phyloP scores from a whole-genome alignment of 2,329 filamentous ascomycete species.

The Trichoderma endophyticum region DNA sequence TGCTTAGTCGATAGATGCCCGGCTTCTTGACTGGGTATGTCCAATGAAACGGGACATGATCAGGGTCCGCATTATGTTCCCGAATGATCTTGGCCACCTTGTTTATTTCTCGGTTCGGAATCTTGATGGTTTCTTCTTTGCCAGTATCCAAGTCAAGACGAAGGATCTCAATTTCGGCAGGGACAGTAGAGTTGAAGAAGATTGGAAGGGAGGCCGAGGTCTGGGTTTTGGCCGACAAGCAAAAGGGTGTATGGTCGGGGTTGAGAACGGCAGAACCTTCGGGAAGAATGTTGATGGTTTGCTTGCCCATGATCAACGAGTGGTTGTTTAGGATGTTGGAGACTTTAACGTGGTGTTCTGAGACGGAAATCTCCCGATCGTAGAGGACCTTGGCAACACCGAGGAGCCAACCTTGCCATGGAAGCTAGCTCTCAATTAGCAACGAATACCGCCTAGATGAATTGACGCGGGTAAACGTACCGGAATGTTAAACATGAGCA shows the following conservation, averaged over 20 bases:
- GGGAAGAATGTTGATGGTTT: constrained; percentile 95
- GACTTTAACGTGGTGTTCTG: constrained; percentile 88
- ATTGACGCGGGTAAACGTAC: constrained; percentile 41
- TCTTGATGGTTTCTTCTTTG: constrained; percentile 73
- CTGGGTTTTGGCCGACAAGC: constrained; percentile 63
- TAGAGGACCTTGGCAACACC: constrained; percentile 77
- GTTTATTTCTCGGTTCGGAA: constrained; percentile 71
- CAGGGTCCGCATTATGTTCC: constrained; percentile 62
- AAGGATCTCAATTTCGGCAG: constrained; percentile 82
- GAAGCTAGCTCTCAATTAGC: constrained; percentile 50
- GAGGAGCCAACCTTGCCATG: constrained; percentile 69
- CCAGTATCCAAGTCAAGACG: constrained; percentile 82
- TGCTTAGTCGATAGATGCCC: constrained; percentile 80
- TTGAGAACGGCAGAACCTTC: constrained; percentile 94
- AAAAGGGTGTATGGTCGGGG: constrained; percentile 75
- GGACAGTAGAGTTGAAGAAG: constrained; percentile 88
- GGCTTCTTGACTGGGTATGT: constrained; percentile 77
- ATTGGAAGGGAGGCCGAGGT: constrained; percentile 70
- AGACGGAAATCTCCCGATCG: constrained; percentile 88
- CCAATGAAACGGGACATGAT: constrained; percentile 61
- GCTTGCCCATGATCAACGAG: constrained; percentile 90
- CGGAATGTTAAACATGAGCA: constrained; percentile 90
- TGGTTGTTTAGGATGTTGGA: constrained; percentile 85
- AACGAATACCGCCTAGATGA: not conserved
- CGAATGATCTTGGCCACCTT: constrained; percentile 67